Evolutionary conservation across 345 rosid species (phyloP), one percentile per base, ranked within the genome.

Genomic region (Clarkia xantiana): DNA sequence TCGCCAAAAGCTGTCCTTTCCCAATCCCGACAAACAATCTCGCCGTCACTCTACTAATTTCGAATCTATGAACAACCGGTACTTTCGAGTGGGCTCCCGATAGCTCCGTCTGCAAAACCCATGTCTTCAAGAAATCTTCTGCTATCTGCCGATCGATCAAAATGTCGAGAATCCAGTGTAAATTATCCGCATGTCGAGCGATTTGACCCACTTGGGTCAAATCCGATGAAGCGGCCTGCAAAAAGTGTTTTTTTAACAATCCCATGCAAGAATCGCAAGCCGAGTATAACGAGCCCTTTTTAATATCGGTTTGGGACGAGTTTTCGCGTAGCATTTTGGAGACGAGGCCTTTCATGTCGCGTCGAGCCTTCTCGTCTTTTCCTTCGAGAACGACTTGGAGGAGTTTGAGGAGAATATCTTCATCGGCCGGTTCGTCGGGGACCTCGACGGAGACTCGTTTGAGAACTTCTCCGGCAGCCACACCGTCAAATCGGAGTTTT

Each of bases 311-410:
- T 13, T 82, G 91, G n/a, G 91, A 93, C 0, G 97, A 74, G 67
- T 77, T 93, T 76, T 93, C 96, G 16, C 70, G 82, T 50, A 93
- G 99, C 99, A 93, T 84, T 72, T 87, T 93, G 1, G 82, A 77
- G 10, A 93, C 86, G 46, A 93, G 67, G 0, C 82, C 82, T 73
- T 93, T 87, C 99, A 93, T 93, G 49, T 93, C 90, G n/a, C 97
- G 95, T 66, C 94, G 76, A 0, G 99, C 96, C 65, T 84, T 93
- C 77, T 87, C 96, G 22, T 93, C 95, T 74, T 82, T 87, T 3
- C 96, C 99, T 62, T 93, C 90, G 7, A 87, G 95, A 63, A 93
- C 99, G 51, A 87, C 90, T 23, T 76, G 80, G 52, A 93, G 51
- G 49, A 93, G 94, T 74, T 84, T 87, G 23, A 87, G 63, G 62